Evolutionary conservation across 768 basidiomycete genomes (phyloP).

Genomic region (Roridomyces roridus): DNA sequence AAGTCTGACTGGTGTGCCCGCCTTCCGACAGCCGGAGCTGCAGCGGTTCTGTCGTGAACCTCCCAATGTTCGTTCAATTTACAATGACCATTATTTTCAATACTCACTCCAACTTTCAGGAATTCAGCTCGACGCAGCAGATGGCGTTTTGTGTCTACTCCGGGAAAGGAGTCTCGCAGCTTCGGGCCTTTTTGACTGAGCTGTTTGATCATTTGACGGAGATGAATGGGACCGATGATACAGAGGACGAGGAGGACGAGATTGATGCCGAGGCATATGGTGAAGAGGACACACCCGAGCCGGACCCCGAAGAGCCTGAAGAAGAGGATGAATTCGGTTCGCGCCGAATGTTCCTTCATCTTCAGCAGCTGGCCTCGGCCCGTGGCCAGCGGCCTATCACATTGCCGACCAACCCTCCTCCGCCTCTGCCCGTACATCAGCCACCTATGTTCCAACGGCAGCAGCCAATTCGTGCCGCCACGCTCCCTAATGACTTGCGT

Average conservation of each 20-base stretch:
- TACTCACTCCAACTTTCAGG: constrained; percentile 49
- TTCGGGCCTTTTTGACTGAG: constrained; percentile 81
- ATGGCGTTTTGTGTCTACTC: constrained; percentile 96
- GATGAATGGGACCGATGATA: constrained; percentile 71
- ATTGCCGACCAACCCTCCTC: constrained; percentile 29
- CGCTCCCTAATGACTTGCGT: constrained; percentile 38
- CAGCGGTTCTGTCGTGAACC: constrained; percentile 91
- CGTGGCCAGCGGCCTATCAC: constrained; percentile 20
- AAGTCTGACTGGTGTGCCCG: constrained; percentile 94
- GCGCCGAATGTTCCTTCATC: constrained; percentile 34
- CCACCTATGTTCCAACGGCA: constrained; percentile 44
- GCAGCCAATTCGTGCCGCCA: constrained; percentile 34
- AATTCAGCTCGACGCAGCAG: constrained; percentile 90
- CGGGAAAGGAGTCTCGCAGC: constrained; percentile 83
- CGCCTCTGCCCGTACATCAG: constrained; percentile 31
- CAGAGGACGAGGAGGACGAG: constrained; percentile 69
- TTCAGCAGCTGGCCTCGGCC: constrained; percentile 27
- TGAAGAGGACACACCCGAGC: constrained; percentile 55
- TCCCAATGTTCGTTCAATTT: constrained; percentile 66
- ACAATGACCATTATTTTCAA: not conserved
- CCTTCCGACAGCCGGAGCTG: constrained; percentile 84
- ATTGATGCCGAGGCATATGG: constrained; percentile 58
- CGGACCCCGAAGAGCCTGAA: constrained; percentile 39
- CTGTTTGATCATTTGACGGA: constrained; percentile 79
- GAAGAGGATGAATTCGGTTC: constrained; percentile 41